Conservation (phyloP, 306 rosid genomes). For the Trifolium subterraneum region DNA sequence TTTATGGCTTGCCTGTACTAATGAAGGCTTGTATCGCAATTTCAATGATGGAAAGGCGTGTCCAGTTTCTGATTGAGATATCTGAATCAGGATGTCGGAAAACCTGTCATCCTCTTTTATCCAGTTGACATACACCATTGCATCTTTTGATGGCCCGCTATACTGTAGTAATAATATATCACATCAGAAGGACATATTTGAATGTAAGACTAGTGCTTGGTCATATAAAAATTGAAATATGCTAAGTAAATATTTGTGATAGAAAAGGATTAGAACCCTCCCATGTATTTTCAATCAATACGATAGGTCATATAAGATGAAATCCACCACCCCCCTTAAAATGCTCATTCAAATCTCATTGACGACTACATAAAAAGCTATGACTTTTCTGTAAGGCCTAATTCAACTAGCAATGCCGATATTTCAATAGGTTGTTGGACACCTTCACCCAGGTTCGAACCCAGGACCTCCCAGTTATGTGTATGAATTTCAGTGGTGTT, state of each 20-base stretch:
- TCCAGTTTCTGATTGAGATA: constrained; percentile 70
- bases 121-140: constrained; percentile 81
- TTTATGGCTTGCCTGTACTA: constrained; percentile 72
- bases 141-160: constrained; percentile 90
- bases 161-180: constrained; percentile 60
- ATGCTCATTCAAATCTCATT: constrained; percentile 19
- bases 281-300: background rate
- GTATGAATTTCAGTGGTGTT: too few relatives aligned
- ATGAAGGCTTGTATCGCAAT: constrained; percentile 90
- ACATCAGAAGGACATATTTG: constrained; percentile 37
- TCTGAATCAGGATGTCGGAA: constrained; percentile 73
- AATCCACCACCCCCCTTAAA: background rate
- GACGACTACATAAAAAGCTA: background rate
- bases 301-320: too few relatives aligned
- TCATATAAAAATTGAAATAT: constrained; percentile 8
- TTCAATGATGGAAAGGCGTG: constrained; percentile 89
- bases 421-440: too few relatives aligned
- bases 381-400: too few relatives aligned
- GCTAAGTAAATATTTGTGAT: constrained; percentile 21
- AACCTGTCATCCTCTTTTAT: constrained; percentile 75
- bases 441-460: too few relatives aligned
- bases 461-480: too few relatives aligned
- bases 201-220: constrained; percentile 5
- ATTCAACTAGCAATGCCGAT: too few relatives aligned
- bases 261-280: background rate